Evolutionary conservation across 768 basidiomycete species (phyloP).

Genomic region (Lentinula sp.): DNA sequence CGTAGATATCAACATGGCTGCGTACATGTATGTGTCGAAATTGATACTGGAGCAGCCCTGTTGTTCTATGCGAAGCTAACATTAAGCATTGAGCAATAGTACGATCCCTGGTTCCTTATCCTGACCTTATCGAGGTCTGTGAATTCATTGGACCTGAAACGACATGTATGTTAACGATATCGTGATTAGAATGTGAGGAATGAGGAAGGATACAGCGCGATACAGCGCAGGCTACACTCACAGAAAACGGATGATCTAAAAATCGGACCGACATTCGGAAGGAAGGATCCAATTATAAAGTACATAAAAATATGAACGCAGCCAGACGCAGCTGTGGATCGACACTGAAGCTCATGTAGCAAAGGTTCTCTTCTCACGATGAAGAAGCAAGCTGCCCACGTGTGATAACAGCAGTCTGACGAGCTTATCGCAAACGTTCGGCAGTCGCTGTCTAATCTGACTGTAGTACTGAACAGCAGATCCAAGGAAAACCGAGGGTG

Average conservation of each 20-base stretch:
- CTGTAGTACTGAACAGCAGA: background rate
- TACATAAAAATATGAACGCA: background rate
- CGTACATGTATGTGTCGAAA: background rate
- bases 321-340: background rate
- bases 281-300: background rate
- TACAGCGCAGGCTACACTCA: background rate
- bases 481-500: background rate
- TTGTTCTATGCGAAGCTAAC: background rate
- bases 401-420: background rate
- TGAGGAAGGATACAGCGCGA: background rate
- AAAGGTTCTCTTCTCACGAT: background rate
- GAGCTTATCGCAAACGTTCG: background rate
- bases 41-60: background rate
- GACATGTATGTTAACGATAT: too few relatives aligned
- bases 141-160: background rate
- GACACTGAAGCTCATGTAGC: background rate
- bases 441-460: too few relatives aligned
- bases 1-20: background rate
- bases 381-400: background rate
- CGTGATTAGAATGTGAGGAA: too few relatives aligned
- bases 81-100: background rate
- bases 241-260: background rate
- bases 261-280: background rate
- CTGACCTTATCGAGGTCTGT: background rate
- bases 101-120: background rate